Base-by-base conservation (phyloP, 164 flowering plant genomes). In the Vitis cinerea region DNA sequence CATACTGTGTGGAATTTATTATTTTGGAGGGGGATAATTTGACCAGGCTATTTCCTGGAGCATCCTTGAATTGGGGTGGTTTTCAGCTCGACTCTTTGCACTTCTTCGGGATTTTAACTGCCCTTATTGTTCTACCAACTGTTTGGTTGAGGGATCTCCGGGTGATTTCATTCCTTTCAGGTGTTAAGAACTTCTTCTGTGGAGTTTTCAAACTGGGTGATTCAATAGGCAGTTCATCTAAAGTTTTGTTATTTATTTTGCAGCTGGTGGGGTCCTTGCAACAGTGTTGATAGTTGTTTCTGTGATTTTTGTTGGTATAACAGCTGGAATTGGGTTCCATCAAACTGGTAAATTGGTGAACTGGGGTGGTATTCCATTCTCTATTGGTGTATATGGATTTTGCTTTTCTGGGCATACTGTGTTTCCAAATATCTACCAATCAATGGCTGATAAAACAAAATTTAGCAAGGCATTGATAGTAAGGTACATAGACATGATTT, bases 11-110 rank as follows among this genome's bases (percentile, higher is more conserved):
- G 65, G 98, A 95, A 72, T 92, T 92, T 63, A 90, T 95, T 69
- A 92, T 84, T 62, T 80, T 95, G 81, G 99, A 95, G 81, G 98
- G 96, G 7, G 98, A 95, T 71, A 92, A 90, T 76, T 94, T 95
- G 27, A 79, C 92, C 56, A 82, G 86, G 71, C 68, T 95, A 72
- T 95, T 95, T 69, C 96, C 99, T 51, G 94, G 92, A 63, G 64
- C 84, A 66, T 75, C 85, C 29, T 77, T 95, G 63, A 76, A 79
- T 60, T 86, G 81, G 80, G 63, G 69, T 47, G 85, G 92, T 66
- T n/a, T 91, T 56, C 80, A 84, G 51, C 44, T 92, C 14, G 96
- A 95, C 73, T 79, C 98, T 6, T 13, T 68, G 65, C 99, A 92
- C 72, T 72, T 91, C 37, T 92, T 91, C 69, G 94, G 83, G 69